Evolutionary conservation across 1,284 basidiomycete genomes (phyloP), one percentile per base, ranked within the genome.

Genomic region (Leucoagaricus sp.): DNA sequence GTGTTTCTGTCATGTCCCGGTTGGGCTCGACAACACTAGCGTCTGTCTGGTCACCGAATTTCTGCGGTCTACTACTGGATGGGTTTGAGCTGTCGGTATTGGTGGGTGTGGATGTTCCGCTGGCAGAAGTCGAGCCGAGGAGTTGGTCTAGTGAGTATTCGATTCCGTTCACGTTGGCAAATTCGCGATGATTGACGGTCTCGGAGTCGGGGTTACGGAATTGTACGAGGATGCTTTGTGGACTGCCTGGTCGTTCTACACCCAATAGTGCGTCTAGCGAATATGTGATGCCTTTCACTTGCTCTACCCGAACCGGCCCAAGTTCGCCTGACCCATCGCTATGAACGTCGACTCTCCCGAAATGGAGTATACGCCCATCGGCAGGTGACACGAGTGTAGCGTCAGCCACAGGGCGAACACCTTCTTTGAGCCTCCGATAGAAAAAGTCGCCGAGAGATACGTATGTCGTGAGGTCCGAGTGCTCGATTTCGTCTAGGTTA

Each of bases 221-320:
- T 42, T 80, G 78, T 58, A 74, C 55, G 64, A 69, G 67, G 41
- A 78, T 60, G 4, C 72, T 69, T 7, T 76, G 68, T 25, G 76
- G 75, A 33, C 65, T 66, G 12, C 77, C 73, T 8, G 77, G 80
- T 12, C 75, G 76, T 58, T 88, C 86, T 26, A 89, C 82, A 36
- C 94, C 94, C 8, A 98, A 85, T 0, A 99, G 79, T 0, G 96
- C 95, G 63, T 96, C 91, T 23, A 99, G 83, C 6, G 94, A 97
- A 68, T 98, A 98, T 0, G 94, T 98, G 62, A 97, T 89, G 15
- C 96, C 96, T 73, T 99, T 99, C 67, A 99, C 94, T 74, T 98
- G 96, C 70, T 98, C 96, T 42, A 99, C 93, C 28, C 86, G 85
- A 42, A 88, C 55, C n/a, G 52, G 34, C 15, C 44, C 44, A 2